Base-by-base conservation (phyloP, 129 eudicot genomes). In the Scalesia atractyloides region DNA sequence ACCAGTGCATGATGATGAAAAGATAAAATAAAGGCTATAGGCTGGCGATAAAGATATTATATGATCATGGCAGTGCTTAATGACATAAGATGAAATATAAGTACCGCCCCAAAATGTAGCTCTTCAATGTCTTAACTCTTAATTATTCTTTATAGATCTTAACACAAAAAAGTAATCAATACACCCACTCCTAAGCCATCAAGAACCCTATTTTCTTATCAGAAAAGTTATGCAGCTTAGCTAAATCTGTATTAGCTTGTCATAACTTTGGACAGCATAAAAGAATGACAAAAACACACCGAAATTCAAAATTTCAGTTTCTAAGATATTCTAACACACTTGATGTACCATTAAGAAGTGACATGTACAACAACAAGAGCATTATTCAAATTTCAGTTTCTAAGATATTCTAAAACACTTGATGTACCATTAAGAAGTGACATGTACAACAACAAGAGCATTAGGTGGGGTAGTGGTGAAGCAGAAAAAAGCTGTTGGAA, bases 31-130 rank as follows among this genome's bases (percentile, higher is more conserved):
- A 66, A 47, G 33, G 73, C 12, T 66, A 44, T 8, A 56, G 34
- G 80, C 49, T 15, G 48, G 53, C 1, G 15, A 64, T 36, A 39
- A 59, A 73, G 18, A 22, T 1, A 47, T n/a, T 33, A 33, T 10
- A 73, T 60, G 77, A 61, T 24, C 49, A 61, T 59, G 60, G 36
- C 65, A 54, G 73, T 66, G 73, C 49, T 53, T 67, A 67, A 43
- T 41, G 68, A 74, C 67, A 66, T 43, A 66, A n/a, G 67, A 66
- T 66, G 36, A 43, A 66, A 14, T 22, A 20, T 50, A 39, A 65
- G 64, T 20, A 53, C 7, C 41, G 2, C 18, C 37, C 12, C 13
- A 51, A 46, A n/a, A n/a, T n/a, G n/a, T n/a, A n/a, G n/a, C n/a
- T n/a, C n/a, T n/a, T n/a, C n/a, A n/a, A n/a, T n/a, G n/a, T n/a